Base-by-base conservation (phyloP, 2,329 filamentous ascomycete species). In the Fusarium nanum region DNA sequence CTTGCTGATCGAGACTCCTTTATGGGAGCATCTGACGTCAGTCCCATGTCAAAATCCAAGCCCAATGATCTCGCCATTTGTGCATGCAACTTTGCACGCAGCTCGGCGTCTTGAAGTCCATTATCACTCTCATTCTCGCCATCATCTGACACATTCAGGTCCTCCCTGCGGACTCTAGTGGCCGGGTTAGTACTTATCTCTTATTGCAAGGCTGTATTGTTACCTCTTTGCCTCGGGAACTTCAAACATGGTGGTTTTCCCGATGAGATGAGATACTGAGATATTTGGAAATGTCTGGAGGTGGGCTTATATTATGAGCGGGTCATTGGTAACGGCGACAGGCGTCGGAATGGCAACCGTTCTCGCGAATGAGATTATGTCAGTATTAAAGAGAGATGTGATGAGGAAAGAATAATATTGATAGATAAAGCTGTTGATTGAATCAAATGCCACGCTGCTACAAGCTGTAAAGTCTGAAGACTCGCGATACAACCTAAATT, bases 111-210 rank as follows among this genome's bases (percentile, higher is more conserved):
- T 48, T 76, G 77, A 56, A 72, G 74, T 4, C 78, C 76, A 37
- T 81, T 77, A 22, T 72, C 75, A n/a, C 64, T 65, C 32, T 76
- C 75, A 46, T 71, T 73, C 32, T 63, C 60, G 14, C 66, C 73
- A 14, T 70, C 71, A 47, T 76, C 77, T 13, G 81, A 81, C 48
- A 76, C 79, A 60, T 82, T 81, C 22, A 90, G 78, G 41, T 89
- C 86, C 68, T 86, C 82, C 57, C 88, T 83, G 30, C 87, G 84
- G 56, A 90, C 84, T 67, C 88, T 88, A 57, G 11, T 32, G 14
- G 23, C 14, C 22, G 11, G 22, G 30, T 75, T 49, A 74, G 64
- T 34, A 57, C 6, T 28, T 23, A 28, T 16, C 12, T 27, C n/a
- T 12, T 30, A 25, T 42, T 13, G 13, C 3, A 41, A 48, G 16